Evolutionary conservation across 345 rosid species (phyloP), one percentile per base, ranked within the genome.

Genomic region (Eucalyptus dawsonii): DNA sequence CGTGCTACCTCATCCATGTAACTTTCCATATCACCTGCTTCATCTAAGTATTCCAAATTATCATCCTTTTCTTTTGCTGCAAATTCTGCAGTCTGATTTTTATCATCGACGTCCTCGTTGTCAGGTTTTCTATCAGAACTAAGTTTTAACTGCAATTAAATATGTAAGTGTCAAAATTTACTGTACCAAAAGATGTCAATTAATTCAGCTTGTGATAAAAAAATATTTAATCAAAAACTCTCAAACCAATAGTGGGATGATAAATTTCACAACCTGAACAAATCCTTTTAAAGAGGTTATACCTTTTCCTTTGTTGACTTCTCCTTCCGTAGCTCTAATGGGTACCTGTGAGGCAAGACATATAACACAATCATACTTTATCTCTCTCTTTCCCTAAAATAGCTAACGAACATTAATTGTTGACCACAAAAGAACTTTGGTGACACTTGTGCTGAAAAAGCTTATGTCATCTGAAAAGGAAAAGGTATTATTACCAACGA

Each of bases 301-400:
- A 97, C 99, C 98, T 95, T 96, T 91, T 94, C 98, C 92, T 96
- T 97, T 87, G 98, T 92, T 87, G 98, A 94, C 93, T 96, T 96
- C 91, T 94, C 99, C 94, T 96, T 97, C 88, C 99, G 92, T 72
- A 97, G 92, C 95, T 97, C 99, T 91, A 97, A 90, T 13, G 99
- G 99, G 87, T 97, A 97, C 99, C 99, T 97, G 88, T 14, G 51
- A 31, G 15, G 44, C 51, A 86, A 89, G 65, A 88, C 85, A 65
- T 76, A 37, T 50, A 11, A 51, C 17, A 5, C 60, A 31, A 34
- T 50, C 44, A 50, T 54, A 51, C 44, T 86, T 31, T 51, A 76
- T 40, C 29, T 21, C 27, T 76, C 14, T 76, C 1, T 76, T 76
- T 76, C 14, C 15, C 85, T 11, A 76, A 76, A 76, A 76, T 76